phyloP scores from a whole-genome alignment of 1,284 basidiomycete genomes.

The Tetrapyrgos nigripes region DNA sequence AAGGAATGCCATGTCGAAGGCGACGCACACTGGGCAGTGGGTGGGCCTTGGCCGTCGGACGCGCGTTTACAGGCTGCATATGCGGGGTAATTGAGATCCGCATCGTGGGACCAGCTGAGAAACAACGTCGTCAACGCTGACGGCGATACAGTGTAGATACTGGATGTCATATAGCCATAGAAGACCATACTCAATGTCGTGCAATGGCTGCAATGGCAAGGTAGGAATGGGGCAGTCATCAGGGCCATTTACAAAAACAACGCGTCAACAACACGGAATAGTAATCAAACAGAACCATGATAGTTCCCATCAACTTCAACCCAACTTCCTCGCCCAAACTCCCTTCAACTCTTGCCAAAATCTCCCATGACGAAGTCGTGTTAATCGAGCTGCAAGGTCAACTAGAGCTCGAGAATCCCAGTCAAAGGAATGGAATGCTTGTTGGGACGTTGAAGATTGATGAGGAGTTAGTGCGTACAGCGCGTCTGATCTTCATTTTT shows the following conservation, averaged over 20 bases:
- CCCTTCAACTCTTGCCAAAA: constrained; percentile 62
- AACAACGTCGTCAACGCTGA: too few relatives aligned
- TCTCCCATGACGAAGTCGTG: constrained; percentile 73
- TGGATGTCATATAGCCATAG: too few relatives aligned
- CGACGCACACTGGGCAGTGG: too few relatives aligned
- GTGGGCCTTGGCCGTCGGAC: not conserved
- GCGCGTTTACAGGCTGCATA: not conserved
- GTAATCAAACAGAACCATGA: constrained; percentile 42
- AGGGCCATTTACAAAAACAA: too few relatives aligned
- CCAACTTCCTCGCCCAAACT: constrained; percentile 48
- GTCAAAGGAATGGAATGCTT: constrained; percentile 59
- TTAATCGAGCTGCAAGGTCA: constrained; percentile 80
- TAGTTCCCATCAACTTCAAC: constrained; percentile 55
- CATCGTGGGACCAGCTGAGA: not conserved
- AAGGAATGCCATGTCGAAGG: too few relatives aligned
- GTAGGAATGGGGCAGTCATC: too few relatives aligned
- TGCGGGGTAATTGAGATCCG: not conserved
- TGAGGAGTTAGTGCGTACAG: constrained; percentile 44
- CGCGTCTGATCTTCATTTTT: constrained; percentile 1
- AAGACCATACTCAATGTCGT: too few relatives aligned
- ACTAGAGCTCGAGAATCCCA: constrained; percentile 63
- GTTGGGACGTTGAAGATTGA: constrained; percentile 69
- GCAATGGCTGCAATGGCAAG: too few relatives aligned
- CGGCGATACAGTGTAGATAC: too few relatives aligned
- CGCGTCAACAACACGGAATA: not conserved